phyloP scores from a whole-genome alignment of 1,139 yeast genomes.

The Candida sp. region DNA sequence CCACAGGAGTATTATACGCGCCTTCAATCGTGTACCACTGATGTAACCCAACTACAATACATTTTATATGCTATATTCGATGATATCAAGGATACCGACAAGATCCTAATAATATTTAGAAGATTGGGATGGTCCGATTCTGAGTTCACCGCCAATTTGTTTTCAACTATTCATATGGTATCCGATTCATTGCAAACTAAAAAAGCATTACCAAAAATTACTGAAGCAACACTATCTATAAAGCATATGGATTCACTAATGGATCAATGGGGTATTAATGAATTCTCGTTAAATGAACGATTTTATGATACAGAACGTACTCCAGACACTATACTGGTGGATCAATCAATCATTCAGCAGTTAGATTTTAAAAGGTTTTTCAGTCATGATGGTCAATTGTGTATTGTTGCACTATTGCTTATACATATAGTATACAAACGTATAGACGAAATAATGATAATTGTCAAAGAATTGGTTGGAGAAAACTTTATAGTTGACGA shows the following conservation, averaged over 20 bases:
- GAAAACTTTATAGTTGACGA: slow-evolving; percentile 26
- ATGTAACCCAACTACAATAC: slow-evolving; percentile 26
- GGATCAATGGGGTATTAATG: slow-evolving; percentile 27
- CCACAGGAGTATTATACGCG: slow-evolving; percentile 25
- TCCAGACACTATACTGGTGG: neutral
- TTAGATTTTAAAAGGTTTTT: slow-evolving; percentile 25
- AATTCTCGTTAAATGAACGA: slow-evolving; percentile 24
- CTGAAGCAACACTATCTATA: slow-evolving; percentile 29
- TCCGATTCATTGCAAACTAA: slow-evolving; percentile 25
- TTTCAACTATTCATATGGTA: slow-evolving; percentile 31
- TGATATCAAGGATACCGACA: slow-evolving; percentile 22
- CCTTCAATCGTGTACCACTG: slow-evolving; percentile 22
- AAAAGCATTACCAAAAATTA: slow-evolving; percentile 29
- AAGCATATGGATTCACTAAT: slow-evolving; percentile 28
- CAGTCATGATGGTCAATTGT: slow-evolving; percentile 31
- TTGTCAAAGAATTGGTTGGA: slow-evolving; percentile 34
- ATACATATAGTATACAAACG: slow-evolving; percentile 31
- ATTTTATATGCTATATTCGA: slow-evolving; percentile 22
- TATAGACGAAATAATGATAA: slow-evolving; percentile 27
- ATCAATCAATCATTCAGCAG: slow-evolving; percentile 15
- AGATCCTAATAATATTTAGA: slow-evolving; percentile 18
- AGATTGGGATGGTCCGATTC: slow-evolving; percentile 32
- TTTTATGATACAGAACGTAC: slow-evolving; percentile 17
- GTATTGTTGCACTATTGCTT: slow-evolving; percentile 25
- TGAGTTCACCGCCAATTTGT: slow-evolving; percentile 28